Evolutionary conservation across 2,329 filamentous ascomycete species (phyloP).

Genomic region (Sporothrix inflata): DNA sequence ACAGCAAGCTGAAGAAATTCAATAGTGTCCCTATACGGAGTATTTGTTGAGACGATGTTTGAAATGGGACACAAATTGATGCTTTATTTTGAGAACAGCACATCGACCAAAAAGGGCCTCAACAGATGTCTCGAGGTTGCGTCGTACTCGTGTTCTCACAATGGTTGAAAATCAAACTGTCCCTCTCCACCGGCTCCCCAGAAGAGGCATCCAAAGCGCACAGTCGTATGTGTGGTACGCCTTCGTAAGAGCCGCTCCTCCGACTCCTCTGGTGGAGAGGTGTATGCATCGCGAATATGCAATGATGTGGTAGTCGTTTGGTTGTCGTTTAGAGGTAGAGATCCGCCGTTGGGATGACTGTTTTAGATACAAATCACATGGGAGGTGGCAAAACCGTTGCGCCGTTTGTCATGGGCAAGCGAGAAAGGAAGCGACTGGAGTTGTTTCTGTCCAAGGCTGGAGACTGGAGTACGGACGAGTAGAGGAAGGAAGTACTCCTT

Average conservation of each 20-base stretch:
- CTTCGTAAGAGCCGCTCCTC: not conserved
- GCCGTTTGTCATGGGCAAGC: not conserved
- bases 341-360: not conserved
- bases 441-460: not conserved
- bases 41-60: not conserved
- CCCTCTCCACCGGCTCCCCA: not conserved
- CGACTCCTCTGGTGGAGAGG: not conserved
- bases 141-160: not conserved
- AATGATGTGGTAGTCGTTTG: not conserved
- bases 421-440: not conserved
- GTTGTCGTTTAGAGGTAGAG: not conserved
- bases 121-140: not conserved
- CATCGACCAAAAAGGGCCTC: not conserved
- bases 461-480: not conserved
- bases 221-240: not conserved
- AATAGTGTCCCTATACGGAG: not conserved
- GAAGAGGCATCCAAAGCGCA: conserved; percentile 15
- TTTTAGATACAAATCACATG: not conserved
- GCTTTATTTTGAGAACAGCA: no score
- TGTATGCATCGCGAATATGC: conserved; percentile 1
- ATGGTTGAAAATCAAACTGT: not conserved
- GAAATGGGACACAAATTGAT: not conserved
- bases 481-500: not conserved
- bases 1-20: conserved; percentile 2
- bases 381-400: conserved; percentile 25